Percentiles rank a stretch among this genome's conserved stretches.
Conservation (phyloP, 2,329 filamentous ascomycete species). For the Exophiala viscosa region DNA sequence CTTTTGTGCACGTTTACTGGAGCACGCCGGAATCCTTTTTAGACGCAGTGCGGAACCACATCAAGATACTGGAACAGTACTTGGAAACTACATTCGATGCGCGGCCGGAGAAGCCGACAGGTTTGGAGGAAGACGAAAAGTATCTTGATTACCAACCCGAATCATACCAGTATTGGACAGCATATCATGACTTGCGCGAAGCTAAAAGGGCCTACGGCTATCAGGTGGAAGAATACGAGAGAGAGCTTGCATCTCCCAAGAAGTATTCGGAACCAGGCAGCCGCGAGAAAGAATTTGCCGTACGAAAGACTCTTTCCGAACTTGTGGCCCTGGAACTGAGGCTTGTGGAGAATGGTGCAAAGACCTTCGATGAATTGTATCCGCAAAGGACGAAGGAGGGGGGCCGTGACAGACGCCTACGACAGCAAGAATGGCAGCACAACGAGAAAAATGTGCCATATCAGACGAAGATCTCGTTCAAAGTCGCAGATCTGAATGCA, state of each 20-base stretch:
- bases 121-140: conserved; percentile 39
- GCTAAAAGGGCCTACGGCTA: conserved; percentile 32
- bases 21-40: conserved; percentile 46
- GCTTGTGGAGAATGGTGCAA: conserved; percentile 59
- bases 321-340: conserved; percentile 54
- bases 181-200: conserved; percentile 36
- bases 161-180: conserved; percentile 60
- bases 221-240: conserved; percentile 35
- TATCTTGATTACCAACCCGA: conserved; percentile 54
- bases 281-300: conserved; percentile 54
- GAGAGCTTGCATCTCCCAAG: conserved; percentile 32
- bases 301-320: conserved; percentile 50
- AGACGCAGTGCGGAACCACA: conserved; percentile 56
- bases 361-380: conserved; percentile 63
- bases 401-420: no score
- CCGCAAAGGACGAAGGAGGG: conserved; percentile 41
- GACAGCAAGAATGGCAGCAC: background rate
- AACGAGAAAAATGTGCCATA: conserved; percentile 39
- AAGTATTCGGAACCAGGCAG: conserved; percentile 29
- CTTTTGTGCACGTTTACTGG: conserved; percentile 20
- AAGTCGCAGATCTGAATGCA: conserved; percentile 48
- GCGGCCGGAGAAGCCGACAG: conserved; percentile 5
- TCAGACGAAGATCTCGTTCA: conserved; percentile 52
- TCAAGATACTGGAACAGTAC: conserved; percentile 51
- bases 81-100: conserved; percentile 25